Conservation (phyloP, 2,329 filamentous ascomycete genomes). For the Fusarium chaquense region DNA sequence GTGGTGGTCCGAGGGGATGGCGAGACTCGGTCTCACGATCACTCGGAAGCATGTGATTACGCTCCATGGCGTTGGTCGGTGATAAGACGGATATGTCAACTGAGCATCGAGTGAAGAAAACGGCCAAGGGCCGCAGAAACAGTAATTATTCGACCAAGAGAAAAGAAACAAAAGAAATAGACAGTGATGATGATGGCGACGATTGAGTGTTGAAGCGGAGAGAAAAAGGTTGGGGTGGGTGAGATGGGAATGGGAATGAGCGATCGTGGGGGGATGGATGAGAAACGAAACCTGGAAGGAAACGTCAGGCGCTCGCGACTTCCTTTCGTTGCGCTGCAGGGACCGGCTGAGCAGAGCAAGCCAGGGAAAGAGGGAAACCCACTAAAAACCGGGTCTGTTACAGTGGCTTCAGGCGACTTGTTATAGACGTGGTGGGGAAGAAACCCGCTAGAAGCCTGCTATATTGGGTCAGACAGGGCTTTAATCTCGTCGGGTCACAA, state of each 20-base stretch:
- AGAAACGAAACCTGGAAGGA: conserved; percentile 19
- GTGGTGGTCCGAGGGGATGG: conserved; percentile 47
- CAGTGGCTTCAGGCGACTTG: conserved; percentile 39
- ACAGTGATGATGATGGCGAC: background rate
- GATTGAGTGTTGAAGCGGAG: conserved; percentile 23
- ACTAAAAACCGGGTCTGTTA: conserved; percentile 44
- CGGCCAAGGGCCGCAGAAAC: conserved; percentile 34
- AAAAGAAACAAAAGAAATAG: conserved; percentile 6
- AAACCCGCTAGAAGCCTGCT: conserved; percentile 42
- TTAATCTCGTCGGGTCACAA: conserved; percentile 13
- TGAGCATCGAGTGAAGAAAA: conserved; percentile 38
- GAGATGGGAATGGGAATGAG: conserved; percentile 28
- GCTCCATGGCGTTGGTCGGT: conserved; percentile 54
- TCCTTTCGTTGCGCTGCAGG: conserved; percentile 43
- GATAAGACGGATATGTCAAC: conserved; percentile 48
- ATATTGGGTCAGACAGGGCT: conserved; percentile 12
- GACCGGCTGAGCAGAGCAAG: conserved; percentile 39
- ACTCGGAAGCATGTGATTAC: conserved; percentile 60
- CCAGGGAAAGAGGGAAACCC: conserved; percentile 21
- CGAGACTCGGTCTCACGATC: conserved; percentile 44
- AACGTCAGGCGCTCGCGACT: conserved; percentile 39
- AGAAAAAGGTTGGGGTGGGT: conserved; percentile 37
- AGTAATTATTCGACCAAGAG: background rate
- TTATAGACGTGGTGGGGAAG: conserved; percentile 39
- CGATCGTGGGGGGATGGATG: conserved; percentile 45